Evolutionary conservation across 2,329 filamentous ascomycete genomes (phyloP).

Genomic region (Aspergillus aculeatus): DNA sequence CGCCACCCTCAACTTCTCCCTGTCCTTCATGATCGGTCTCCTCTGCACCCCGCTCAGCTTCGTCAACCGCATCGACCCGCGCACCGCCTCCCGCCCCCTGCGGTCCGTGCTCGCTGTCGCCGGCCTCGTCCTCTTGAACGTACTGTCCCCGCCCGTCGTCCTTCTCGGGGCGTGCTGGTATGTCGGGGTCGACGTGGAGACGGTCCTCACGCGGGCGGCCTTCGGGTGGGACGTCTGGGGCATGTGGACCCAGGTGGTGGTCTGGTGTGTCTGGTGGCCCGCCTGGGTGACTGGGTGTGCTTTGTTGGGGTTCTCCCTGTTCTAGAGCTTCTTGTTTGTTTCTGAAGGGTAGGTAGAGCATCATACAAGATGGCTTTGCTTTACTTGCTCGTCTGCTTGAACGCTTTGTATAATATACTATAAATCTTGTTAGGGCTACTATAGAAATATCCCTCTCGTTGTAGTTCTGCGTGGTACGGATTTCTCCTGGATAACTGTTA

Average conservation of each 20-base stretch:
- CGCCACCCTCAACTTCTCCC: conserved; percentile 92
- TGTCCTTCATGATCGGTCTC: conserved; percentile 81
- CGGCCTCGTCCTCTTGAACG: conserved; percentile 55
- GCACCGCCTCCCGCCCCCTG: conserved; percentile 16
- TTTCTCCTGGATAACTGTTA: no score
- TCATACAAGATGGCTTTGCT: no score
- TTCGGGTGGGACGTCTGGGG: conserved; percentile 90
- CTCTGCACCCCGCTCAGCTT: conserved; percentile 79
- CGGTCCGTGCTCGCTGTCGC: conserved; percentile 32
- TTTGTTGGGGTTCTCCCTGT: conserved; percentile 36
- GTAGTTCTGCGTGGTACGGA: no score
- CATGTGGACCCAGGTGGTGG: conserved; percentile 80
- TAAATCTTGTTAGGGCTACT: no score
- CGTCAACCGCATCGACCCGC: conserved; percentile 35
- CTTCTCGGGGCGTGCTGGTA: conserved; percentile 52
- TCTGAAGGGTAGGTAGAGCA: neutral
- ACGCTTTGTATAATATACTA: no score
- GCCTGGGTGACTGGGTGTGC: conserved; percentile 70
- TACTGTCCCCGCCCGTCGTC: conserved; percentile 60
- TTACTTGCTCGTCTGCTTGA: no score
- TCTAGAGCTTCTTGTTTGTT: conserved; percentile 12
- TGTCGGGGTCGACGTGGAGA: conserved; percentile 51
- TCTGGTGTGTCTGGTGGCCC: conserved; percentile 97
- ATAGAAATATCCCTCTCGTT: no score
- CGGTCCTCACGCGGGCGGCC: conserved; percentile 69